These are phyloP conservation scores for Remersonia thermophila DNA, from an alignment of 2,329 filamentous ascomycete genomes.

Conservation along the genomic window DNA sequence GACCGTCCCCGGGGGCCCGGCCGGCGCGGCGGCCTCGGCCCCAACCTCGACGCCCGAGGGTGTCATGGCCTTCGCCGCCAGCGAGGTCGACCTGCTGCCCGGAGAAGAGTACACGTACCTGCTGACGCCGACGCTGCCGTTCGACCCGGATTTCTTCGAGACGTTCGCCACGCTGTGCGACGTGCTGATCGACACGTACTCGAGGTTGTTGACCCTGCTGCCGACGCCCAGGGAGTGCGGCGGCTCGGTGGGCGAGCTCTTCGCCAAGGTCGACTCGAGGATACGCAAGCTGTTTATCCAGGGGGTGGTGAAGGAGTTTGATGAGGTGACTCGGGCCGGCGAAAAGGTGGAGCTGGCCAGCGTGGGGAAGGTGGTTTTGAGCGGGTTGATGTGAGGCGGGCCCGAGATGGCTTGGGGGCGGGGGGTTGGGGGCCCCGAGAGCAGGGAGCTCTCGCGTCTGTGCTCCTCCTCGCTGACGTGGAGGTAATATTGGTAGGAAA, in stretches of 20 bases:
- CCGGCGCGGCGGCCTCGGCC: constrained; percentile 12
- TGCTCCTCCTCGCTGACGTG: no score
- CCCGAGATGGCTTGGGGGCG: neutral
- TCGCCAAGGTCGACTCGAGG: constrained; percentile 75
- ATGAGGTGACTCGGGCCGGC: constrained; percentile 66
- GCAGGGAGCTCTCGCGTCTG: no score
- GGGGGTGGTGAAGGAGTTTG: constrained; percentile 81
- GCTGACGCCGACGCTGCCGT: constrained; percentile 82
- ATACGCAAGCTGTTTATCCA: constrained; percentile 83
- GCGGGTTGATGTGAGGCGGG: constrained; percentile 55
- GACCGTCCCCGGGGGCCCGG: neutral
- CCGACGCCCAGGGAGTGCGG: constrained; percentile 62
- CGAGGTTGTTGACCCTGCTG: constrained; percentile 61
- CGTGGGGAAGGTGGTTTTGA: constrained; percentile 78
- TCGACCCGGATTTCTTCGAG: constrained; percentile 94
- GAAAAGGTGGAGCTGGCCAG: constrained; percentile 73
- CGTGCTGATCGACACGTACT: constrained; percentile 86
- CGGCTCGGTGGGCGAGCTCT: constrained; percentile 64
- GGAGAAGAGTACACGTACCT: constrained; percentile 83
- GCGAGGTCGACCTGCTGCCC: constrained; percentile 54
- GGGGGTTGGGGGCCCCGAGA: neutral
- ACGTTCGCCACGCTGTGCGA: constrained; percentile 94
- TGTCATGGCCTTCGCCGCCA: constrained; percentile 46
- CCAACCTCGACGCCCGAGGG: constrained; percentile 23
- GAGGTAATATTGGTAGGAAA: no score